Conservation (phyloP, 108 stramenopile species). For the Cyclotella cryptica region DNA sequence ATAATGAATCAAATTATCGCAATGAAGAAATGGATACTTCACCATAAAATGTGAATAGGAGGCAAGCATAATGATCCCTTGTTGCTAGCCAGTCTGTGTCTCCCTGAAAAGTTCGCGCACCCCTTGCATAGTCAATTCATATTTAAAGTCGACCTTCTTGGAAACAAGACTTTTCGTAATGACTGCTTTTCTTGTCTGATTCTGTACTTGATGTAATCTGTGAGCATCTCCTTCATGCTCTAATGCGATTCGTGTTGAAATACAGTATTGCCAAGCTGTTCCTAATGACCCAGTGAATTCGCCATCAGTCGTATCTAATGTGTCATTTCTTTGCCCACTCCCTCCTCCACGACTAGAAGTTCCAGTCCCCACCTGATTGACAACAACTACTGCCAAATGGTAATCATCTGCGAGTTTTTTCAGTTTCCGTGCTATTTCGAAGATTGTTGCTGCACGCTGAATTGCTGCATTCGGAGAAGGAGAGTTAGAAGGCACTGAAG, state of each 20-base stretch:
- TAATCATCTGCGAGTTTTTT: conserved; percentile 77
- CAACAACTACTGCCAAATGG: conserved; percentile 76
- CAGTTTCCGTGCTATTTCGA: conserved; percentile 70
- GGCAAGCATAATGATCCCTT: neutral
- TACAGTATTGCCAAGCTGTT: conserved; percentile 89
- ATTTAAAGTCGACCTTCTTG: conserved; percentile 26
- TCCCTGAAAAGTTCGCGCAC: conserved; percentile 27
- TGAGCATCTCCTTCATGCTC: conserved; percentile 60
- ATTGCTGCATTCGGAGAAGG: conserved; percentile 47
- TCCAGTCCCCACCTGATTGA: conserved; percentile 79
- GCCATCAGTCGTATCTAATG: conserved; percentile 39
- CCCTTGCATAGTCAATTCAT: conserved; percentile 36
- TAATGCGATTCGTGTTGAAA: conserved; percentile 72
- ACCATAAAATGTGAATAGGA: neutral
- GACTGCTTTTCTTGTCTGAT: conserved; percentile 34
- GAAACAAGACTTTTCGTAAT: conserved; percentile 52
- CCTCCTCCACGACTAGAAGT: conserved; percentile 8
- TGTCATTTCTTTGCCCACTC: conserved; percentile 10
- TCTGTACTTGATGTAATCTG: conserved; percentile 6
- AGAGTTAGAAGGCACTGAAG: conserved; percentile 29
- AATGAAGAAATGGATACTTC: neutral
- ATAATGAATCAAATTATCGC: neutral
- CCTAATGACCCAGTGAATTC: conserved; percentile 76
- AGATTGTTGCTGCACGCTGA: conserved; percentile 62
- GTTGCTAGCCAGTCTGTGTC: neutral